Conservation (phyloP, 2,329 filamentous ascomycete genomes). For the Scedosporium aurantiacum region DNA sequence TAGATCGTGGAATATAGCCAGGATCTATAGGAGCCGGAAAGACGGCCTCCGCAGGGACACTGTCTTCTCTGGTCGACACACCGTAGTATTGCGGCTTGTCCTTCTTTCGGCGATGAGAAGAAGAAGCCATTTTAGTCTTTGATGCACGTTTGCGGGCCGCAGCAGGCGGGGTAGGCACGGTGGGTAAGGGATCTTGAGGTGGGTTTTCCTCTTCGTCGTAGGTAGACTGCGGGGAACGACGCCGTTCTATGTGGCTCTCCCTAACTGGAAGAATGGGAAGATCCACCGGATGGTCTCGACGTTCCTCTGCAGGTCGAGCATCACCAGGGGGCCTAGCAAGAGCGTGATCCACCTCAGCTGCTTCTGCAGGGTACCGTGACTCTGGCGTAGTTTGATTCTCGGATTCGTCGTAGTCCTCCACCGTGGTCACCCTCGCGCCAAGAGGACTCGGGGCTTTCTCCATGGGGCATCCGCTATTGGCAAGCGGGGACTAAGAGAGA, state of each 20-base stretch:
- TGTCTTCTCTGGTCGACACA: not conserved
- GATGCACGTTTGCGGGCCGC: not conserved
- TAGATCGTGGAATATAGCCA: not conserved
- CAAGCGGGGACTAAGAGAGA: not conserved
- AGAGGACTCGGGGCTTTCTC: not conserved
- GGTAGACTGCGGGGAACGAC: not conserved
- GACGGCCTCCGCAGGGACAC: not conserved
- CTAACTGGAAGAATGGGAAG: not conserved
- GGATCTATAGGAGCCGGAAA: not conserved
- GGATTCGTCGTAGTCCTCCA: not conserved
- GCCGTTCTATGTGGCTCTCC: not conserved
- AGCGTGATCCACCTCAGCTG: not conserved
- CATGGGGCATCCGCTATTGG: not conserved
- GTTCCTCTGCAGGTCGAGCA: not conserved
- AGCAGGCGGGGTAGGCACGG: not conserved
- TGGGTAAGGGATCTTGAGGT: not conserved
- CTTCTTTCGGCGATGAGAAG: not conserved
- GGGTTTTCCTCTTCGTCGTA: not conserved
- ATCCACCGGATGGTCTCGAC: not conserved
- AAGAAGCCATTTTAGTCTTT: not conserved
- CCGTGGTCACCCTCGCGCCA: not conserved
- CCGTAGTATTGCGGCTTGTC: constrained; percentile 4
- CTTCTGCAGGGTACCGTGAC: not conserved
- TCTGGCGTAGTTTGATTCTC: not conserved
- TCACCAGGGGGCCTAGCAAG: not conserved